Evolutionary conservation across 1,284 basidiomycete species (phyloP).

Genomic region (Lentinula novae-zelandiae): DNA sequence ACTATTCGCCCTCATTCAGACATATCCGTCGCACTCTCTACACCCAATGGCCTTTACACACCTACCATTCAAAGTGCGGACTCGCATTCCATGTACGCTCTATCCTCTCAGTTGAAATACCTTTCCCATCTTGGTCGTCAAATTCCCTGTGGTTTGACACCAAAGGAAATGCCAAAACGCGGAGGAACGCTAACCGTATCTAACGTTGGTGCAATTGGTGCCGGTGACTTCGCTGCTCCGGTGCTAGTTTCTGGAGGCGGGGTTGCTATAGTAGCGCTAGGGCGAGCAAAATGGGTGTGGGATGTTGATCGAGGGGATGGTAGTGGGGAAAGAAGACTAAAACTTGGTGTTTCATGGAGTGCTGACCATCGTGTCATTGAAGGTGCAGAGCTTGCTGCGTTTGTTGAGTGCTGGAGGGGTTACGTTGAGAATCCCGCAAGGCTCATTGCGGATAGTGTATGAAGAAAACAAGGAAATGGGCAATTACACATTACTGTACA

Average conservation of each 20-base stretch:
- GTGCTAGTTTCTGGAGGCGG: conserved; percentile 87
- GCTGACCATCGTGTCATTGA: conserved; percentile 92
- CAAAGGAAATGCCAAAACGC: conserved; percentile 60
- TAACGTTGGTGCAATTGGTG: conserved; percentile 81
- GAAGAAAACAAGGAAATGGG: conserved; percentile 1
- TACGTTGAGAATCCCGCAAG: conserved; percentile 81
- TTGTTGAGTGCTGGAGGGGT: conserved; percentile 86
- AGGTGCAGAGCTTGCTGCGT: conserved; percentile 84
- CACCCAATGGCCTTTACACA: conserved; percentile 84
- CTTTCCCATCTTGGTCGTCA: conserved; percentile 65
- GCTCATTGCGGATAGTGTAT: conserved; percentile 63
- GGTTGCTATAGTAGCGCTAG: conserved; percentile 88
- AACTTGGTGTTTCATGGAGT: conserved; percentile 79
- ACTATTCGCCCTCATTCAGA: conserved; percentile 70
- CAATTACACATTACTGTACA: neutral
- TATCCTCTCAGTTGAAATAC: conserved; percentile 62
- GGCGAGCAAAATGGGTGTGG: conserved; percentile 80
- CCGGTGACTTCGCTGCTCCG: conserved; percentile 69
- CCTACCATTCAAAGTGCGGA: conserved; percentile 74
- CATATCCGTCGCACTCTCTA: conserved; percentile 75
- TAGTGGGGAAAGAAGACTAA: conserved; percentile 60
- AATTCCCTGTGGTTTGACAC: conserved; percentile 58
- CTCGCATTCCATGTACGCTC: conserved; percentile 54
- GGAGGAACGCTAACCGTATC: conserved; percentile 85
- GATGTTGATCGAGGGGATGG: conserved; percentile 46